Conservation (phyloP, 2,329 filamentous ascomycete species). For the Paecilomyces fulvus region DNA sequence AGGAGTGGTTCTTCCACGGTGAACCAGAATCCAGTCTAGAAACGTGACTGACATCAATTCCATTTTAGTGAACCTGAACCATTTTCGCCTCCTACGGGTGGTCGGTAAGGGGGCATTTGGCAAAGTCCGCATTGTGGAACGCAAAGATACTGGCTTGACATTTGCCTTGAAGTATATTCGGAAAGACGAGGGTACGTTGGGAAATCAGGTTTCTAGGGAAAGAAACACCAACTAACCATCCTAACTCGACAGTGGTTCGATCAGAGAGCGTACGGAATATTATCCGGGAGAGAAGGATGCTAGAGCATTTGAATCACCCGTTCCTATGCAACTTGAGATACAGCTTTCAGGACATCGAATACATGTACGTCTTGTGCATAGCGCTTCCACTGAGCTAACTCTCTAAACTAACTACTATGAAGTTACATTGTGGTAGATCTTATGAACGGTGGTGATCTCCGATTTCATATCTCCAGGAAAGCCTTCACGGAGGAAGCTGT, state of each 20-base stretch:
- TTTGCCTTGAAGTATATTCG: slow-evolving; percentile 98
- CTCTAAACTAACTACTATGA: slow-evolving; percentile 16
- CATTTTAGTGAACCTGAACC: slow-evolving; percentile 78
- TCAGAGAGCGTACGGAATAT: slow-evolving; percentile 98
- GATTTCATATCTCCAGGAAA: slow-evolving; percentile 96
- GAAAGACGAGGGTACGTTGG: slow-evolving; percentile 81
- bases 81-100: slow-evolving; percentile 89
- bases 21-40: slow-evolving; percentile 11
- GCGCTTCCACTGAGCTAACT: not conserved
- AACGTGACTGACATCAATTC: slow-evolving; percentile 11
- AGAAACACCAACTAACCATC: slow-evolving; percentile 13
- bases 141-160: slow-evolving; percentile 86
- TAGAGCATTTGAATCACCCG: slow-evolving; percentile 94
- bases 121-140: slow-evolving; percentile 96
- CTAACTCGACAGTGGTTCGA: slow-evolving; percentile 64
- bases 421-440: slow-evolving; percentile 91
- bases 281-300: slow-evolving; percentile 92
- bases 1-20: slow-evolving; percentile 3
- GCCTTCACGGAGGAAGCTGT: slow-evolving; percentile 97
- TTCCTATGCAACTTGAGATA: slow-evolving; percentile 98
- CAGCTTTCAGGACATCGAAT: slow-evolving; percentile 98
- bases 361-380: slow-evolving; percentile 60
- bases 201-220: not conserved
- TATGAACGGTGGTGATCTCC: slow-evolving; percentile 93
- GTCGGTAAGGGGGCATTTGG: slow-evolving; percentile 97